Conservation (phyloP, 1,284 basidiomycete genomes). For the Ganoderma meredithae region DNA sequence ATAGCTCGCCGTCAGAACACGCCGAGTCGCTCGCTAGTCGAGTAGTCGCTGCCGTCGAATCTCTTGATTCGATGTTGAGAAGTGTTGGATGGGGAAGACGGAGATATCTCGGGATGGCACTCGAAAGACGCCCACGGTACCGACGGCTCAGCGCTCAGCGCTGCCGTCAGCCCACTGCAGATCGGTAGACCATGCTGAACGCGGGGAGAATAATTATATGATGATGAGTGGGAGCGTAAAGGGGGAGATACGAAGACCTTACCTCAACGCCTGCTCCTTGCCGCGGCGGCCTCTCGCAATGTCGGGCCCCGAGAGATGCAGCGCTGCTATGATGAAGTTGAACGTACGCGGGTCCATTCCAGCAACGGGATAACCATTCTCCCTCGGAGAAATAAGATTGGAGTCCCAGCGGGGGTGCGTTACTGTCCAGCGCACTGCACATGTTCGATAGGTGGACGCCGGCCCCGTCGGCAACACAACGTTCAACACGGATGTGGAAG, state of each 20-base stretch:
- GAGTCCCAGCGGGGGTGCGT: not conserved
- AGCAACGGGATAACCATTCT: not conserved
- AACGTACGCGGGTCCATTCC: not conserved
- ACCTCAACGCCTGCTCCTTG: not conserved
- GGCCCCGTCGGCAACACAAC: not conserved
- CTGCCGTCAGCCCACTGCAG: not conserved
- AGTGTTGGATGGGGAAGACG: constrained; percentile 13
- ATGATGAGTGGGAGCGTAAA: constrained; percentile 19
- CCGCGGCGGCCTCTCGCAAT: too few relatives aligned
- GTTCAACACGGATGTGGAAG: not conserved
- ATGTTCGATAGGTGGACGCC: not conserved
- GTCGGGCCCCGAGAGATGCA: not conserved
- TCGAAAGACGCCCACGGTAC: not conserved
- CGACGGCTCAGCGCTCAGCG: not conserved
- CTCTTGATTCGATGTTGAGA: not conserved
- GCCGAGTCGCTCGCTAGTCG: not conserved
- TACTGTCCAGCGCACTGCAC: not conserved
- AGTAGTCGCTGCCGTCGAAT: not conserved
- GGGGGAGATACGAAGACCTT: constrained; percentile 12
- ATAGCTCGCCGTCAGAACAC: not conserved
- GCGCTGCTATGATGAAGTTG: not conserved
- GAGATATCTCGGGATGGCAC: constrained; percentile 23
- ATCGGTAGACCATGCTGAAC: not conserved
- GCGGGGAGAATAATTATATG: not conserved
- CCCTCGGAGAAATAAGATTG: not conserved